These are phyloP conservation scores for Ramularia collo-cygni DNA, from an alignment of 2,329 filamentous ascomycete species.

Conservation along the genomic window DNA sequence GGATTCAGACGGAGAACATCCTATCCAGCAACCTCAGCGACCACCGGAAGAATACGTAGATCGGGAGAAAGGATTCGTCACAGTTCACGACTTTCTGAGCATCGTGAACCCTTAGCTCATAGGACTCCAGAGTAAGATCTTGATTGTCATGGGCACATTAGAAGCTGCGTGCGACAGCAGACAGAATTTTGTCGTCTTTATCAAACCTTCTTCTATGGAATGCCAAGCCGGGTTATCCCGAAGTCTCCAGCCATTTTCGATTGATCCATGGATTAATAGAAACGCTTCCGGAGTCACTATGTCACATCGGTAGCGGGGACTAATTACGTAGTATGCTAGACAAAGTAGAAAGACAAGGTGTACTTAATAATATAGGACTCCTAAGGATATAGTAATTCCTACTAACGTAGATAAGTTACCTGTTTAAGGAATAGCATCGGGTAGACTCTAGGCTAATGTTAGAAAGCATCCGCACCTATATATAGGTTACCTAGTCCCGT, in stretches of 20 bases:
- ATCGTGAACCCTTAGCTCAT: too few relatives aligned
- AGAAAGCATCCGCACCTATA: neutral
- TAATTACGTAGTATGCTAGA: neutral
- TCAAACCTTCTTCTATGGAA: neutral
- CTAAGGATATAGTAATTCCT: neutral
- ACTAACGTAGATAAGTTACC: neutral
- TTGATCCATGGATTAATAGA: too few relatives aligned
- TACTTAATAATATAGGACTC: neutral
- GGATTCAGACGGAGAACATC: too few relatives aligned
- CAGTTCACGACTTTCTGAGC: too few relatives aligned
- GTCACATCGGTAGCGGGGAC: neutral
- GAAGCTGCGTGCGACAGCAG: too few relatives aligned
- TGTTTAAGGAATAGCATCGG: conserved; percentile 1
- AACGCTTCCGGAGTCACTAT: neutral
- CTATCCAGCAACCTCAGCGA: too few relatives aligned
- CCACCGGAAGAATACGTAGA: too few relatives aligned
- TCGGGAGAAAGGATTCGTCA: too few relatives aligned
- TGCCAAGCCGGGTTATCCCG: neutral
- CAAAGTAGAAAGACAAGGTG: neutral
- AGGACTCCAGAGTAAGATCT: too few relatives aligned
- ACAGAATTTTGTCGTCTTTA: too few relatives aligned
- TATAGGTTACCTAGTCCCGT: neutral
- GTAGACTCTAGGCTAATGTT: neutral
- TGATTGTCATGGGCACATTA: too few relatives aligned
- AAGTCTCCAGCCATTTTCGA: neutral